Conservation (phyloP, 2,329 filamentous ascomycete species). For the Byssothecium circinans region DNA sequence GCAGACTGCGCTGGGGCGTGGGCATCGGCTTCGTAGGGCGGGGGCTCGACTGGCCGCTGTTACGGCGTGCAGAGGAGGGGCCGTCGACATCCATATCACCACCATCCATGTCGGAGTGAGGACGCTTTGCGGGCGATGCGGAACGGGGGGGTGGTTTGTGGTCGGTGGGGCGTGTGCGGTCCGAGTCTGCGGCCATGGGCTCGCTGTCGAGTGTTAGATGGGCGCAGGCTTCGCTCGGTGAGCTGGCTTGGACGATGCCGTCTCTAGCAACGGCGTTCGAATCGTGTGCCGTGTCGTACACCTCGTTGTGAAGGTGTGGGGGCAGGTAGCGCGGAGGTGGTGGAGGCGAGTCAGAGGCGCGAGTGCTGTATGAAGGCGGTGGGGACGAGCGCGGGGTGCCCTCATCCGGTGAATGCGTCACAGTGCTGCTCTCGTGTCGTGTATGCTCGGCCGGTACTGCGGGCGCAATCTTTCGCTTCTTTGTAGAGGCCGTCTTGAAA, state of each 20-base stretch:
- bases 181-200: conserved; percentile 28
- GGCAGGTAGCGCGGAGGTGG: conserved; percentile 56
- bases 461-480: conserved; percentile 51
- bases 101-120: conserved; percentile 58
- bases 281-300: conserved; percentile 42
- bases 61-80: conserved; percentile 17
- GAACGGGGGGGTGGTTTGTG: conserved; percentile 43
- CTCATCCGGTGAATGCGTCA: conserved; percentile 35
- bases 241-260: conserved; percentile 46
- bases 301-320: conserved; percentile 59
- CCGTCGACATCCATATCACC: conserved; percentile 41
- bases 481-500: conserved; percentile 47
- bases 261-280: conserved; percentile 21
- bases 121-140: conserved; percentile 58
- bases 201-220: conserved; percentile 53
- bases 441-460: conserved; percentile 5
- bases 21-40: conserved; percentile 30
- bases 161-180: conserved; percentile 24
- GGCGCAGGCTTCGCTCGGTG: conserved; percentile 57
- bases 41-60: conserved; percentile 30
- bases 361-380: conserved; percentile 23
- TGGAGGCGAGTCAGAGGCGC: conserved; percentile 36
- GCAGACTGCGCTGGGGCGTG: conserved; percentile 26
- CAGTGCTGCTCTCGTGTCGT: background rate
- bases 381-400: conserved; percentile 42